Evolutionary conservation across 306 rosid genomes (phyloP), one percentile per base, ranked within the genome.

Genomic region (Fagus crenata): DNA sequence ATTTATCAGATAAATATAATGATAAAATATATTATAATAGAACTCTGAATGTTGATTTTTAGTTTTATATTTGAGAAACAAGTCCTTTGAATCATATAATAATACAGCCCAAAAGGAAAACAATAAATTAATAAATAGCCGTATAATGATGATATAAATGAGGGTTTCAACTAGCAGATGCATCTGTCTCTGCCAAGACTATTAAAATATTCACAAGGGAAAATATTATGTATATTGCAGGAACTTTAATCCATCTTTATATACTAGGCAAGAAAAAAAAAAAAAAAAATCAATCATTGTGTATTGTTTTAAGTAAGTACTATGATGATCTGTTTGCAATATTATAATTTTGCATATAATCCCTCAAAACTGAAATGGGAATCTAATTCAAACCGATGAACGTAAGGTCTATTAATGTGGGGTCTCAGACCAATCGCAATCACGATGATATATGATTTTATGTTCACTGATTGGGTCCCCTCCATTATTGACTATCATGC

Each of bases 91-190:
- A 71, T 73, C 41, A 53, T 60, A 49, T 46, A 56, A 22, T 53
- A 31, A n/a, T 65, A 36, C 71, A 15, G 31, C 8, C n/a, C 9
- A 65, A 65, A 15, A 40, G 37, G 49, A 17, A 65, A 37, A 36
- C 65, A 58, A 58, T 7, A 37, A 65, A 37, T 22, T 22, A 22
- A 22, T 15, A 36, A 63, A 63, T 15, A 15, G n/a, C 14, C 17
- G n/a, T 2, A 15, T 2, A 15, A 37, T 15, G 39, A 36, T 33
- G 17, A 37, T 1, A 37, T 1, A 37, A 7, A 37, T 6, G 81
- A 5, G 68, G 73, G 42, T 42, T 15, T 53, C 67, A 80, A 43
- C 42, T 53, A 49, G 17, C 56, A 54, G 41, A 56, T 80, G 81
- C 78, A 67, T 75, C 67, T 65, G 72, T 64, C 35, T 32, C 67